Base-by-base conservation (phyloP, 2,329 filamentous ascomycete species). In the Coniochaeta prunicola region DNA sequence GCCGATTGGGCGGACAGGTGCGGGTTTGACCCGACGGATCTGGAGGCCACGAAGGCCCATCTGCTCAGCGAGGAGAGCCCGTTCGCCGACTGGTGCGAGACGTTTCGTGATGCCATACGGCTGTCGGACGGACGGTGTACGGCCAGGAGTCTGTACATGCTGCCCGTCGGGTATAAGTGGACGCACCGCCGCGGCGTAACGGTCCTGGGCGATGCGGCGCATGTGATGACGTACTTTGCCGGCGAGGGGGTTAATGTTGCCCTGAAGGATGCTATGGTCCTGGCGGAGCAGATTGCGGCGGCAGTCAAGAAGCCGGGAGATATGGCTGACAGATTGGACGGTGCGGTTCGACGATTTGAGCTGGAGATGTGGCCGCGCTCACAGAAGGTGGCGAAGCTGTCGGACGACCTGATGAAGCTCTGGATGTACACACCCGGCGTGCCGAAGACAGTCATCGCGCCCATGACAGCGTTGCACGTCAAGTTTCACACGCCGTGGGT, bases 171-270 rank as follows among this genome's bases (percentile, higher is more conserved):
- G 1, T 65, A 73, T 38, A 67, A 63, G 2, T 86, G 81, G 80
- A 60, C 72, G 45, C 72, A 77, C 48, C 70, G 69, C 19, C 65
- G 71, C 7, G 80, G 81, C 0, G 65, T 80, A 4, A 84, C 83
- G 0, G 65, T 84, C 10, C 72, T 85, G 33, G 84, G 83, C 5
- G 82, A 86, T 62, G 79, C 82, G 0, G 83, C 82, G 12, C 82
- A 86, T 66, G 64, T 84, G 24, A 83, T 83, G 80, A 76, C 78
- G 1, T 79, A 80, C 0, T 82, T 79, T 61, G 79, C 78, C 1
- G 83, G 83, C 4, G 82, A 83, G 58, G 83, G 83, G 1, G 82
- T 85, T 24, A 85, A 86, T 64, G 70, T 78, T 21, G 81, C 75
- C 1, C 76, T 87, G 68, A 73, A 76, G 54, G 83, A 86, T 66